These are phyloP conservation scores for Tuber magnatum DNA, from an alignment of 495 filamentous ascomycete species.

Conservation along the genomic window DNA sequence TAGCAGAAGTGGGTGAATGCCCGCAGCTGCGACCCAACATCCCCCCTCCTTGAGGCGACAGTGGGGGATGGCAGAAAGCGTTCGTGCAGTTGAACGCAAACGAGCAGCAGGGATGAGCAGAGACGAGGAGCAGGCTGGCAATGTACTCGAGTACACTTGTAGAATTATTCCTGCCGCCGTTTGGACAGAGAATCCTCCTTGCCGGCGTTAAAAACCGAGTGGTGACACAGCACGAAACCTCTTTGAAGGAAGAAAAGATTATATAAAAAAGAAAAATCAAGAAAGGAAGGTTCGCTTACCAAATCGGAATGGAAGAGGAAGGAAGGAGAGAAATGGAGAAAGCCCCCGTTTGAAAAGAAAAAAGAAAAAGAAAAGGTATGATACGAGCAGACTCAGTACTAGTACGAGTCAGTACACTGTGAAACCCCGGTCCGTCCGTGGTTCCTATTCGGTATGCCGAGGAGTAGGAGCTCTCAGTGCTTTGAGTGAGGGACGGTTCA, in stretches of 20 bases:
- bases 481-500: background rate
- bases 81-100: conserved; percentile 11
- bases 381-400: too few relatives aligned
- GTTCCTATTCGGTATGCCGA: background rate
- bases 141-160: too few relatives aligned
- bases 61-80: conserved; percentile 14
- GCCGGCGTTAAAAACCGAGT: background rate
- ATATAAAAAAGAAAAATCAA: background rate
- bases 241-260: background rate
- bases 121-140: conserved; percentile 7
- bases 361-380: background rate
- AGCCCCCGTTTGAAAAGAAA: background rate
- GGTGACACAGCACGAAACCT: background rate
- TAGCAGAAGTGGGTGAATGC: conserved; percentile 8
- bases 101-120: conserved; percentile 15
- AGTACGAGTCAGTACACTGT: too few relatives aligned
- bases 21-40: conserved; percentile 15
- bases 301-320: background rate
- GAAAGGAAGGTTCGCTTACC: background rate
- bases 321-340: background rate
- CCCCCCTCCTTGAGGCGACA: conserved; percentile 8
- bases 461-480: background rate
- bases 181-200: background rate
- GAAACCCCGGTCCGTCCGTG: background rate
- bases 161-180: background rate